Percentiles rank a stretch among this genome's conserved stretches.
Evolutionary conservation across 345 rosid genomes (phyloP).

Genomic region (Clarkia xantiana): DNA sequence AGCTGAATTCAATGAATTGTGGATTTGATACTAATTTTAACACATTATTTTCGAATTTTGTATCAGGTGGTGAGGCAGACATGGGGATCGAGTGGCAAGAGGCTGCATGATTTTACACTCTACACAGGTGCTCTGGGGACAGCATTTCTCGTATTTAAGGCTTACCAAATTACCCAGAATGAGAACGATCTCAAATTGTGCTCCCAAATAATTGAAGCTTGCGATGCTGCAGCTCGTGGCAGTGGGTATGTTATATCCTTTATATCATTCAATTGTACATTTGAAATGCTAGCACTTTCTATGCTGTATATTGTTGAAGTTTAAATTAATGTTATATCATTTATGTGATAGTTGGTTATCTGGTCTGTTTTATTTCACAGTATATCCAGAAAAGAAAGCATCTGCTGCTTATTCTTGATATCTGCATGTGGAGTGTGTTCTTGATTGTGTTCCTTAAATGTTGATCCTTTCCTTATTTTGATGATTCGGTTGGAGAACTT

Average conservation of each 20-base stretch:
- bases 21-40: no score
- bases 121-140: constrained; percentile 57
- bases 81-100: constrained; percentile 30
- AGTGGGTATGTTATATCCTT: constrained; percentile 23
- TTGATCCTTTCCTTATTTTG: no score
- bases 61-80: constrained; percentile 45
- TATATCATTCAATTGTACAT: background rate
- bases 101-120: constrained; percentile 36
- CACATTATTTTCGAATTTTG: background rate
- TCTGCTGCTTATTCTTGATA: no score
- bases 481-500: no score
- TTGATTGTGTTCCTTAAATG: no score
- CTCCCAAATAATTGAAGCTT: constrained; percentile 38
- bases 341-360: no score
- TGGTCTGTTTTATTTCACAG: no score
- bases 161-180: constrained; percentile 32
- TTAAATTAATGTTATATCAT: no score
- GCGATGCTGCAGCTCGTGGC: constrained; percentile 48
- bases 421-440: no score
- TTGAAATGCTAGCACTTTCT: no score
- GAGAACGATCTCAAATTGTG: constrained; percentile 38
- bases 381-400: no score
- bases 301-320: no score
- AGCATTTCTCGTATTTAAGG: constrained; percentile 43
- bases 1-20: background rate